Percentiles rank a stretch among this genome's conserved stretches.
Conservation (phyloP, 1,139 yeast genomes). For the Wickerhamomyces sp. region DNA sequence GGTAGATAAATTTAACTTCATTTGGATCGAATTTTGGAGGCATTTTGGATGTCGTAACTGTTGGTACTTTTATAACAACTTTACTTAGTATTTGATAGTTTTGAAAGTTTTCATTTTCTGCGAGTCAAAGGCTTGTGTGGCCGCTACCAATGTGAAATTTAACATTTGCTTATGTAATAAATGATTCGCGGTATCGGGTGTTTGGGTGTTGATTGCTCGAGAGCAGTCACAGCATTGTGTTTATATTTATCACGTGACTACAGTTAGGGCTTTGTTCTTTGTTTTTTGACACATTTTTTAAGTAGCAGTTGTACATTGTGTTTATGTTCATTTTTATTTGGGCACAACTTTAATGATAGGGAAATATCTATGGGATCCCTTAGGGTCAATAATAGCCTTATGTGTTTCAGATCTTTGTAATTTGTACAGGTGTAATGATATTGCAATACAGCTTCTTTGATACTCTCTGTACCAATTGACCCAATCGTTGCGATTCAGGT, state of each 20-base stretch:
- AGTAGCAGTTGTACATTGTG: no score
- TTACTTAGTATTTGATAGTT: not conserved
- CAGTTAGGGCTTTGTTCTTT: no score
- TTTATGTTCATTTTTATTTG: no score
- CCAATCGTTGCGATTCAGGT: constrained; percentile 25
- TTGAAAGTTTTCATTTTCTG: constrained; percentile 2
- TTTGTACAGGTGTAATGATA: constrained; percentile 10
- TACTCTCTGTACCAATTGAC: constrained; percentile 24
- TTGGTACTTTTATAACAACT: not conserved
- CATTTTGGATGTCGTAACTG: constrained; percentile 40
- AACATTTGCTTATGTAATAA: not conserved
- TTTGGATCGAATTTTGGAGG: constrained; percentile 98
- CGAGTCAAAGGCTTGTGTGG: no score
- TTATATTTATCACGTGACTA: no score
- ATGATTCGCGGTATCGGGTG: not conserved
- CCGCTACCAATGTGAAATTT: not conserved
- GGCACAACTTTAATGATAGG: constrained; percentile 28
- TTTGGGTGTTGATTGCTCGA: not conserved
- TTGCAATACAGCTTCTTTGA: constrained; percentile 22
- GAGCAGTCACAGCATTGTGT: no score
- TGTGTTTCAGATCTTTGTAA: constrained; percentile 11
- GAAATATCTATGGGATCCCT: constrained; percentile 39
- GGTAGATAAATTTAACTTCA: constrained; percentile 98
- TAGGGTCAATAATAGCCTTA: constrained; percentile 17
- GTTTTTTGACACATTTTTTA: no score